Percentiles rank a stretch among this genome's conserved stretches.
Conservation (phyloP, 768 basidiomycete genomes). For the Tricholoma terreum region DNA sequence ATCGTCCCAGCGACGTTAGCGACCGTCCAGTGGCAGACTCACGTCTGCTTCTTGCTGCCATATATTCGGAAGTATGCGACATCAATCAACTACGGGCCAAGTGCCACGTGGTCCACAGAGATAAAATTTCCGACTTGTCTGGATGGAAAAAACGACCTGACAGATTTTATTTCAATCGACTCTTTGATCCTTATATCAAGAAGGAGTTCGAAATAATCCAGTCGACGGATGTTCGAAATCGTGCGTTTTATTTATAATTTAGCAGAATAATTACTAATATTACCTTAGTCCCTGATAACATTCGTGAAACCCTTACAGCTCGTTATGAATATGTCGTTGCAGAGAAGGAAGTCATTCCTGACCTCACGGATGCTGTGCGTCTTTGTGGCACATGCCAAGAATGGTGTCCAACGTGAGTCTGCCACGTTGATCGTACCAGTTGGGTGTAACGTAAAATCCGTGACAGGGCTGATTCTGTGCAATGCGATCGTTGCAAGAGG, state of each 20-base stretch:
- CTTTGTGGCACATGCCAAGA: slow-evolving; percentile 81
- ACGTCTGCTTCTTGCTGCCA: slow-evolving; percentile 89
- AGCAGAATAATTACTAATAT: slow-evolving; percentile 19
- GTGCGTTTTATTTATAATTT: slow-evolving; percentile 47
- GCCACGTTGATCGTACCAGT: slow-evolving; percentile 17
- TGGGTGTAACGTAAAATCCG: slow-evolving; percentile 13
- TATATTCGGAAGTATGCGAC: slow-evolving; percentile 95
- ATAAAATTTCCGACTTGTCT: slow-evolving; percentile 90
- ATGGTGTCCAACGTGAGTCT: slow-evolving; percentile 84
- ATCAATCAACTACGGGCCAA: slow-evolving; percentile 88
- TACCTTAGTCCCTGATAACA: slow-evolving; percentile 70
- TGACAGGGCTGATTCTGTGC: slow-evolving; percentile 74
- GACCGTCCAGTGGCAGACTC: slow-evolving; percentile 89
- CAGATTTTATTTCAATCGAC: slow-evolving; percentile 92
- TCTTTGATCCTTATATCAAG: slow-evolving; percentile 98
- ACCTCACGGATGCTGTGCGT: slow-evolving; percentile 83
- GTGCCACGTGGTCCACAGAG: slow-evolving; percentile 92
- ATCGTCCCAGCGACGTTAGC: slow-evolving; percentile 93
- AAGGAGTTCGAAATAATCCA: slow-evolving; percentile 96
- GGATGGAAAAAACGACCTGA: slow-evolving; percentile 94
- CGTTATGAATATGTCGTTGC: slow-evolving; percentile 95
- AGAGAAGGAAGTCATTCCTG: slow-evolving; percentile 89
- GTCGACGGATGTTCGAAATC: slow-evolving; percentile 80
- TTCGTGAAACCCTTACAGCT: slow-evolving; percentile 69
- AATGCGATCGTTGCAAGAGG: slow-evolving; percentile 88